A percentile compares a stretch with the other conserved stretches of the same genome.
Conservation (phyloP, 2,329 filamentous ascomycete genomes). For the Monilinia fructicola region DNA sequence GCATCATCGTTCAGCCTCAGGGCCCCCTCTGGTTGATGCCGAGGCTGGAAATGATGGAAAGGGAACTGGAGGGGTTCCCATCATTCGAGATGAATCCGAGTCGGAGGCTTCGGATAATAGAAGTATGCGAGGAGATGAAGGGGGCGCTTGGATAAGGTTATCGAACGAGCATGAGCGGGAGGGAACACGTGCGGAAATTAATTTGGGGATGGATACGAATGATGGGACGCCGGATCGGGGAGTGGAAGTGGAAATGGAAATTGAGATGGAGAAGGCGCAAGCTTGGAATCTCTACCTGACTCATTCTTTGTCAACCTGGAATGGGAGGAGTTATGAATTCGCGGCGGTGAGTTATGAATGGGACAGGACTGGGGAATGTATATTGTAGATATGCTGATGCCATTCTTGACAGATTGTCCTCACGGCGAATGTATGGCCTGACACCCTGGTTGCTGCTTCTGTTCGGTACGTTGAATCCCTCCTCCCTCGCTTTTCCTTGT, state of each 20-base stretch:
- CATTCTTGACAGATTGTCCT: slow-evolving; percentile 49
- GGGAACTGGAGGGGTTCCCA: not conserved
- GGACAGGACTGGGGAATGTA: slow-evolving; percentile 48
- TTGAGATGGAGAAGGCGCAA: slow-evolving; percentile 35
- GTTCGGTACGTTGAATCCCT: slow-evolving; percentile 43
- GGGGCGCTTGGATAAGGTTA: not conserved
- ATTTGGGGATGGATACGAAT: not conserved
- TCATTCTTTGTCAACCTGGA: slow-evolving; percentile 58
- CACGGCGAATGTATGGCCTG: slow-evolving; percentile 50
- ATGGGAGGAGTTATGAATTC: slow-evolving; percentile 49
- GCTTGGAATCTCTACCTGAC: slow-evolving; percentile 50
- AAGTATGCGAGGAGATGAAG: not conserved
- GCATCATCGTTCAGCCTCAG: not conserved
- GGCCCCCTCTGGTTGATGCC: not conserved
- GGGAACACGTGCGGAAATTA: not conserved
- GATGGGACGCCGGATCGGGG: not conserved
- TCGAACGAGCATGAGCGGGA: not conserved
- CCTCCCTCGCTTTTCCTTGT: not conserved
- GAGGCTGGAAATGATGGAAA: not conserved
- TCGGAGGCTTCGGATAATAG: not conserved
- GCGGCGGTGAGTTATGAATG: slow-evolving; percentile 39
- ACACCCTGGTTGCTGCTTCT: slow-evolving; percentile 45
- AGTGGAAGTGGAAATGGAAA: not conserved
- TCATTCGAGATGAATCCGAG: not conserved
- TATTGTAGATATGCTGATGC: slow-evolving; percentile 25